Conservation (phyloP, 805 yeast species). For the Saccharomycopsis vini region DNA sequence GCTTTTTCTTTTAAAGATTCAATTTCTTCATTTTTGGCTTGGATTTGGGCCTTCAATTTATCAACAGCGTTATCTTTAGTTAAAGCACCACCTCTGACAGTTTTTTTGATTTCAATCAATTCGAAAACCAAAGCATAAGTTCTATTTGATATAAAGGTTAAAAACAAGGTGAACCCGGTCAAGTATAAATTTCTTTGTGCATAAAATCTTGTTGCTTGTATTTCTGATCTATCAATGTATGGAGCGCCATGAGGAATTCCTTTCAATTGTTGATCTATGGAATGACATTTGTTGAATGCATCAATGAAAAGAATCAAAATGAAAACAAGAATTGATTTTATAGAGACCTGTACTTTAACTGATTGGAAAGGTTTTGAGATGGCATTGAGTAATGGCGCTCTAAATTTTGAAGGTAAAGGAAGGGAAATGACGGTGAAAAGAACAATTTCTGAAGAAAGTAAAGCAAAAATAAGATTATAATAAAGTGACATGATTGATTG, state of each 20-base stretch:
- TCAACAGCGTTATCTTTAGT: slow-evolving; percentile 27
- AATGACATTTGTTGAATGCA: slow-evolving; percentile 72
- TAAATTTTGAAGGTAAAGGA: slow-evolving; percentile 71
- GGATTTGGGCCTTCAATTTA: slow-evolving; percentile 41
- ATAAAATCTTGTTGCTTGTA: slow-evolving; percentile 85
- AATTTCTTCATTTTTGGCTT: slow-evolving; percentile 56
- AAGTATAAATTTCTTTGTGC: slow-evolving; percentile 95
- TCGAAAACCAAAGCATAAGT: slow-evolving; percentile 76
- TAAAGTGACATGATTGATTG: slow-evolving; percentile 24
- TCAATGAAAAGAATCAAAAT: slow-evolving; percentile 79
- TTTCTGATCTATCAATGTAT: slow-evolving; percentile 50
- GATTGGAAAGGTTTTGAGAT: slow-evolving; percentile 62
- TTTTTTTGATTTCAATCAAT: slow-evolving; percentile 48
- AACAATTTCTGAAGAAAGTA: slow-evolving; percentile 69
- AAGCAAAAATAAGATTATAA: slow-evolving; percentile 40
- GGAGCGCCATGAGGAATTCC: slow-evolving; percentile 24
- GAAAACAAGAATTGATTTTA: slow-evolving; percentile 77
- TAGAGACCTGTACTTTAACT: slow-evolving; percentile 63
- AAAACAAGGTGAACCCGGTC: slow-evolving; percentile 89
- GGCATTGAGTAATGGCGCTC: slow-evolving; percentile 57
- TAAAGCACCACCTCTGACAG: slow-evolving; percentile 31
- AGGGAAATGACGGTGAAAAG: slow-evolving; percentile 72
- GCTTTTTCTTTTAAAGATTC: slow-evolving; percentile 68
- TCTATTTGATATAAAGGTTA: slow-evolving; percentile 77
- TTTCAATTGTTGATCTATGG: slow-evolving; percentile 55